A percentile compares a stretch with the other conserved stretches of the same genome.
Conservation (phyloP, 257 asterid species). For the Gentiana macrophylla region DNA sequence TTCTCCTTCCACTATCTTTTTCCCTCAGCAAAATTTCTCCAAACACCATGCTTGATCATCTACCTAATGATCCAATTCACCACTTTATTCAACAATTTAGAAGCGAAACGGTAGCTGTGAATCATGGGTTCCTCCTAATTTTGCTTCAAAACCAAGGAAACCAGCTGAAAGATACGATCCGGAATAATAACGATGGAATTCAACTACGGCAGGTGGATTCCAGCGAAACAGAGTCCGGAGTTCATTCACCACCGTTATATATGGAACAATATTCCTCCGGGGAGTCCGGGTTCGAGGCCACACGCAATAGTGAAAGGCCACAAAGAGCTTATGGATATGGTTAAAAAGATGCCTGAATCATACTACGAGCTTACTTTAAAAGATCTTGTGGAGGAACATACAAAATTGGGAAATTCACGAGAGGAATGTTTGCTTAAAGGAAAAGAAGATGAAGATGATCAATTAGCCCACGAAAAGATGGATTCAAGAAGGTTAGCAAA, state of each 20-base stretch:
- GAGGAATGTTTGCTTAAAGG: conserved; percentile 12
- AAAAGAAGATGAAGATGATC: conserved; percentile 2
- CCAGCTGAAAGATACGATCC: conserved; percentile 8
- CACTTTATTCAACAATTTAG: conserved; percentile 9
- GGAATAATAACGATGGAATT: conserved; percentile 14
- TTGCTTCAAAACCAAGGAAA: conserved; percentile 5
- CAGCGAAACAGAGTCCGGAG: conserved; percentile 34
- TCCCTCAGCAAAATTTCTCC: conserved; percentile 12
- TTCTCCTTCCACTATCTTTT: conserved; percentile 3
- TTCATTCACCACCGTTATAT: conserved; percentile 44
- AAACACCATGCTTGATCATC: conserved; percentile 36
- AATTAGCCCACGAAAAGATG: conserved; percentile 14
- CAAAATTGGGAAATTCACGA: conserved; percentile 12
- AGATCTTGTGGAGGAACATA: conserved; percentile 52
- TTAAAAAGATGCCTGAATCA: conserved; percentile 64
- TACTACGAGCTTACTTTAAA: conserved; percentile 59
- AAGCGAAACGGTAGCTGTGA: conserved; percentile 2
- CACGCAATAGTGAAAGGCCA: conserved; percentile 71
- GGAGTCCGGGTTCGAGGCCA: conserved; percentile 41
- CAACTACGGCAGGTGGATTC: conserved; percentile 28
- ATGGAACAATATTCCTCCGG: conserved; percentile 39
- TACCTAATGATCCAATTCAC: not conserved
- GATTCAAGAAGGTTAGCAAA: conserved; percentile 28
- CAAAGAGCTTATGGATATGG: conserved; percentile 89
- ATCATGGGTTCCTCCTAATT: conserved; percentile 9